Evolutionary conservation across 345 rosid genomes (phyloP), one percentile per base, ranked within the genome.

Genomic region (Ailanthus altissimus): DNA sequence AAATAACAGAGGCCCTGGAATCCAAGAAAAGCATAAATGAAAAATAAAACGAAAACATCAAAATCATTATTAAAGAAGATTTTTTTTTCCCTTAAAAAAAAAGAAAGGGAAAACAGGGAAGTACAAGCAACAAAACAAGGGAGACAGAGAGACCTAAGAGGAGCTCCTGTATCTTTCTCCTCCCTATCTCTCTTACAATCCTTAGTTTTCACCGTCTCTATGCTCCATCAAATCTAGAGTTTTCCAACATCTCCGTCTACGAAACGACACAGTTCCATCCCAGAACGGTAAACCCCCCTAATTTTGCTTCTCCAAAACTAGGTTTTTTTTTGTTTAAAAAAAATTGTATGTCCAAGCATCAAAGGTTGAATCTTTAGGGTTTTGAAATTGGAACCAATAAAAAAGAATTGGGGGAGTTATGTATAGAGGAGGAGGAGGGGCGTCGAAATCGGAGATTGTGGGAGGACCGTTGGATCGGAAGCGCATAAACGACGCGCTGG

Each of bases 401-500:
- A 38, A 49, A 47, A 63, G 23, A 65, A 61, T 70, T 23, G 65
- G 79, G 60, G 66, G 77, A 83, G 85, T 67, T 68, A 92, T 92
- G 97, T 86, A 87, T 81, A 85, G 83, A 60, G 92, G 91, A 58
- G 92, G 94, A 57, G 86, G 88, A 42, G 94, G 90, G 50, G 83
- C 93, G 0, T 94, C 93, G 84, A 89, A 87, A 85, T 83, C 95
- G 85, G 96, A 93, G 88, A 79, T 91, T 64, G 89, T 89, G n/a
- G 86, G 87, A 40, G 94, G 91, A 58, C 82, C 85, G 64, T 75
- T 86, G 66, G 98, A 94, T 87, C 95, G 97, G 40, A 89, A 89
- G 84, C 91, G 97, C 75, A 90, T 94, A 83, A 93, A 89, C 57
- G 96, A 93, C 80, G 97, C 93, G 65, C 88, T 94, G 76, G 98